A percentile compares a stretch with the other conserved stretches of the same genome.
phyloP scores from a whole-genome alignment of 192 early-diverging fungal species.

The Fimicolochytrium jonesii region DNA sequence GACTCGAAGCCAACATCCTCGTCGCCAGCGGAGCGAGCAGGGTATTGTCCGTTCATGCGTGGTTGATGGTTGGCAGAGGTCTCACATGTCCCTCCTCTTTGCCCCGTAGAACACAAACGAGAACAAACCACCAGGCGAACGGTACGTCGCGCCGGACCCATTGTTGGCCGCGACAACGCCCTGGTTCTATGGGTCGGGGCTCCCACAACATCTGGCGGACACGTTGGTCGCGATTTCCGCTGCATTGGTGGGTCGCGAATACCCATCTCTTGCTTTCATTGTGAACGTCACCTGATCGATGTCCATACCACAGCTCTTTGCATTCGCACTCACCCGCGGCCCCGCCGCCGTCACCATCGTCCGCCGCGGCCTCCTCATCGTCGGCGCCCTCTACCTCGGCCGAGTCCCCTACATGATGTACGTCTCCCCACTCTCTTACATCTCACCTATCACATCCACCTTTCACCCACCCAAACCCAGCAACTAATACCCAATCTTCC shows the following conservation, averaged over 20 bases:
- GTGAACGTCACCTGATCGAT: not conserved
- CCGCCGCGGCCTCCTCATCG: conserved; percentile 14
- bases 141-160: conserved; percentile 14
- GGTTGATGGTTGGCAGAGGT: too few relatives aligned
- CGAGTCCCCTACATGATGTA: conserved; percentile 4
- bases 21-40: too few relatives aligned
- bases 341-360: conserved; percentile 5
- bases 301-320: not conserved
- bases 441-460: too few relatives aligned
- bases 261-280: too few relatives aligned
- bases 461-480: too few relatives aligned
- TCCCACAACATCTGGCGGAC: conserved; percentile 7
- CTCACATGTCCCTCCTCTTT: too few relatives aligned
- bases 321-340: conserved; percentile 11
- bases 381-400: conserved; percentile 12
- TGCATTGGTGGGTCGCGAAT: not conserved
- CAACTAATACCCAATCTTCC: too few relatives aligned
- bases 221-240: conserved; percentile 7
- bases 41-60: too few relatives aligned
- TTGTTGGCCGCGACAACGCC: conserved; percentile 6
- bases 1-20: too few relatives aligned
- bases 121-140: conserved; percentile 7
- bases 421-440: too few relatives aligned
- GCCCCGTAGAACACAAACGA: conserved; percentile 19
- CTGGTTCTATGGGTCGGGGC: not conserved